phyloP scores from a whole-genome alignment of 202 grass and related monocot species.

The Schoenoplectus tabernaemontani region DNA sequence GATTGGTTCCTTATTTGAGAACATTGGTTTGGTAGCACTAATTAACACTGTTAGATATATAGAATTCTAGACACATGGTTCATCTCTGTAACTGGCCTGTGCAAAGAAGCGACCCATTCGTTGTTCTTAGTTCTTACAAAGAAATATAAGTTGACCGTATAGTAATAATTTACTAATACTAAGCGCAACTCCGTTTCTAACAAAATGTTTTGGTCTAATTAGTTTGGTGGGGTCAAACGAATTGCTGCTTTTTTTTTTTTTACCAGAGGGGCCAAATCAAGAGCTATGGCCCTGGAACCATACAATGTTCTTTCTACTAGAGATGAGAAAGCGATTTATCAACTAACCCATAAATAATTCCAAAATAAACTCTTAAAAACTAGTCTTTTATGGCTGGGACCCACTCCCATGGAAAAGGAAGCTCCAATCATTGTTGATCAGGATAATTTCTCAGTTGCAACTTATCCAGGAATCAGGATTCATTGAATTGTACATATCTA shows the following conservation, averaged over 20 bases:
- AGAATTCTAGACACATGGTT: too few species aligned
- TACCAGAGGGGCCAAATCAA: background rate
- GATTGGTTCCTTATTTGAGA: background rate
- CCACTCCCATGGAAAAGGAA: background rate
- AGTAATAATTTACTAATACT: background rate
- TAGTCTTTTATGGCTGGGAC: background rate
- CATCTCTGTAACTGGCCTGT: background rate
- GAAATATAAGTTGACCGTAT: background rate
- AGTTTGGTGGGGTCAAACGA: background rate
- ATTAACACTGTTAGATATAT: background rate
- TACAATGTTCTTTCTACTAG: background rate
- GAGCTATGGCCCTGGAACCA: too few species aligned
- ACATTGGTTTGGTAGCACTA: background rate
- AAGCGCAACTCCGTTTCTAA: background rate
- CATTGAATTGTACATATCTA: background rate
- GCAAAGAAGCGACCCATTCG: background rate
- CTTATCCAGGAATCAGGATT: background rate
- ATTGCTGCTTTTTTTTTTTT: too few species aligned
- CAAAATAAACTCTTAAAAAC: background rate
- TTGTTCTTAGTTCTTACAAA: background rate
- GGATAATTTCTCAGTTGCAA: background rate
- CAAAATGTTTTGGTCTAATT: background rate
- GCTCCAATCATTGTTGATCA: slow-evolving; percentile 9
- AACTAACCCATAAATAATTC: background rate
- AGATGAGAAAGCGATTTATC: background rate